Evolutionary conservation across 805 yeast species (phyloP).

Genomic region (Jamesozyma piceae): DNA sequence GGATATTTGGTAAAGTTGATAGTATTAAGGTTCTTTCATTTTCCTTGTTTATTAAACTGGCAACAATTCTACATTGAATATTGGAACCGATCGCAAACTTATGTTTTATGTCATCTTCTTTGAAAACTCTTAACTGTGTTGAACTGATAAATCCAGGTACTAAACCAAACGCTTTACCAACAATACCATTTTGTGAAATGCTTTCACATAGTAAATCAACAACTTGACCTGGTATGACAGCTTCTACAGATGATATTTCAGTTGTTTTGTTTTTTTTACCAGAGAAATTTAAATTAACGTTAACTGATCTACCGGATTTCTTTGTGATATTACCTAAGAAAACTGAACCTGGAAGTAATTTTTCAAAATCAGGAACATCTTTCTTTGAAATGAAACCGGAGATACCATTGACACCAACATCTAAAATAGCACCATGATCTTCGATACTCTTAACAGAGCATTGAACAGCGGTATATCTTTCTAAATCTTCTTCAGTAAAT

Average conservation of each 20-base stretch:
- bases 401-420: conserved; percentile 49
- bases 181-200: conserved; percentile 50
- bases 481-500: conserved; percentile 56
- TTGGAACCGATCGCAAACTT: conserved; percentile 59
- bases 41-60: conserved; percentile 43
- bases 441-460: conserved; percentile 71
- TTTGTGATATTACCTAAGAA: conserved; percentile 51
- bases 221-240: conserved; percentile 75
- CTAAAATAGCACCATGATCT: conserved; percentile 83
- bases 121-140: conserved; percentile 49
- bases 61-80: conserved; percentile 62
- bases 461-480: conserved; percentile 56
- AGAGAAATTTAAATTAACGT: conserved; percentile 43
- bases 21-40: conserved; percentile 48
- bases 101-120: conserved; percentile 43
- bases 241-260: conserved; percentile 62
- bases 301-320: conserved; percentile 36
- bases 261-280: conserved; percentile 40
- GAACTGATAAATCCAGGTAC: conserved; percentile 61
- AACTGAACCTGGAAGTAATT: conserved; percentile 54
- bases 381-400: conserved; percentile 71
- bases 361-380: conserved; percentile 40
- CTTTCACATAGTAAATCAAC: conserved; percentile 66
- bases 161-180: conserved; percentile 66
- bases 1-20: conserved; percentile 51